These are phyloP conservation scores for Penicillium malachiteum DNA, from an alignment of 495 filamentous ascomycete species.

Conservation along the genomic window DNA sequence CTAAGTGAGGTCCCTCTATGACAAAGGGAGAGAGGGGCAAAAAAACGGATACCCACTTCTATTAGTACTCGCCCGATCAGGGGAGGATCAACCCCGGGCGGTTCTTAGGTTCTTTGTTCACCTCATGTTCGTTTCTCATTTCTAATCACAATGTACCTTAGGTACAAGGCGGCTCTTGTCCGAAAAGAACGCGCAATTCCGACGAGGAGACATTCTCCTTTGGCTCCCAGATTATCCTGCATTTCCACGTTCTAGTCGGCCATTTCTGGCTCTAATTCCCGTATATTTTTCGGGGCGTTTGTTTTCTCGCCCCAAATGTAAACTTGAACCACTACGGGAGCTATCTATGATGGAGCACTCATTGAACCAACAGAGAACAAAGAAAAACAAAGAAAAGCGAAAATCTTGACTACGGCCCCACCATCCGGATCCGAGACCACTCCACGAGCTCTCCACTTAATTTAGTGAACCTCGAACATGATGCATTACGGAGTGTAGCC, in stretches of 20 bases:
- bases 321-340: not conserved
- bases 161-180: not conserved
- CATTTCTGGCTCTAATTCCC: not conserved
- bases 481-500: not conserved
- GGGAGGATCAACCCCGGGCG: not conserved
- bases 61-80: too few relatives aligned
- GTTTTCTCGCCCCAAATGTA: not conserved
- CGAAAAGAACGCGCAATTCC: not conserved
- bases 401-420: slow-evolving; percentile 30
- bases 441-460: not conserved
- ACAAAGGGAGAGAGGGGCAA: not conserved
- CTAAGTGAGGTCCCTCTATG: too few relatives aligned
- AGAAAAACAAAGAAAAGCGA: not conserved
- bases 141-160: not conserved
- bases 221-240: not conserved
- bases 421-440: slow-evolving; percentile 29
- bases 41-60: not conserved
- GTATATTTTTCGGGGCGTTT: not conserved
- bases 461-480: not conserved
- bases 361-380: not conserved
- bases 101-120: slow-evolving; percentile 3
- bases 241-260: not conserved
- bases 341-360: not conserved
- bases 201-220: not conserved
- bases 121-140: not conserved